Conservation (phyloP, 2,329 filamentous ascomycete species). For the Trichoderma sp. region DNA sequence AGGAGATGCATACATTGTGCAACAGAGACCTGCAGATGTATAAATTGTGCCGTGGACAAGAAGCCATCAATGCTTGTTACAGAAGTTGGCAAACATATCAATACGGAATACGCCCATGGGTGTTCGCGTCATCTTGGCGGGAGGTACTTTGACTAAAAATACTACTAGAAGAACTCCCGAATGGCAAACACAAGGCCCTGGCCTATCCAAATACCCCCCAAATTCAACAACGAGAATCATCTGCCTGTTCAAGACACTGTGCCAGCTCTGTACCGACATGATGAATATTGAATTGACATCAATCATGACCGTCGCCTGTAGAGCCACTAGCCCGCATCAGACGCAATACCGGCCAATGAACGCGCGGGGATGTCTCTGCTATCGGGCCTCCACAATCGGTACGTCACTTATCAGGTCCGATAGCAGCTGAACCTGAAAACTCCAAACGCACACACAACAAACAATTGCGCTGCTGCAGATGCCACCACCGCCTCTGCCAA, state of each 20-base stretch:
- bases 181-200: neutral
- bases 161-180: too few species aligned
- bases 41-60: neutral
- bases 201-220: neutral
- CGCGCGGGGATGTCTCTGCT: neutral
- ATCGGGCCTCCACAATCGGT: constrained; percentile 2
- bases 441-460: neutral
- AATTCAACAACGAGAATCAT: neutral
- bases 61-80: neutral
- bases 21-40: neutral
- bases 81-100: neutral
- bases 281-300: neutral
- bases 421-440: neutral
- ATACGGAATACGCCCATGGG: too few species aligned
- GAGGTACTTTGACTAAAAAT: too few species aligned
- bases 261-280: neutral
- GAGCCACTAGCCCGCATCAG: constrained; percentile 1
- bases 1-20: neutral
- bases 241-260: neutral
- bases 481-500: neutral
- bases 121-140: too few species aligned
- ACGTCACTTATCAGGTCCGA: neutral
- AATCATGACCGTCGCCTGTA: neutral
- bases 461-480: neutral
- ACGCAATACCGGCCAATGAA: constrained; percentile 1